Base-by-base conservation (phyloP, 1,284 basidiomycete genomes). In the Boletellus deceptivus region DNA sequence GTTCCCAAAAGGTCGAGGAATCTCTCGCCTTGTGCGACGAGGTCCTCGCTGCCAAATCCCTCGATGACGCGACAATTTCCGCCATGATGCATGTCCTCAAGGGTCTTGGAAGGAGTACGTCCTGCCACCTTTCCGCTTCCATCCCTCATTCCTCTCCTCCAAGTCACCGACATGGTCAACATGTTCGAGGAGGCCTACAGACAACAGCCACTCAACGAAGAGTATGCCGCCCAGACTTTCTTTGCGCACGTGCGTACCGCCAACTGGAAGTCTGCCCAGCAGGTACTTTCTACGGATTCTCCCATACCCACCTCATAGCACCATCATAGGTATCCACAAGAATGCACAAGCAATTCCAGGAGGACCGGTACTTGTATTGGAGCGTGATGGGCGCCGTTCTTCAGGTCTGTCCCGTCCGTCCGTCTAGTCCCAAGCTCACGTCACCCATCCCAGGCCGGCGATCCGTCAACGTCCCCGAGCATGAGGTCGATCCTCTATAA, bases 181-280 rank as follows among this genome's bases (percentile, higher is more conserved):
- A 89, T 91, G 86, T 91, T 85, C 58, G 89, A 91, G 55, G 83
- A 87, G 45, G 89, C 88, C 3, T 89, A 80, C 71, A 88, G 86
- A 67, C 79, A 84, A 55, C 79, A 86, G 50, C 90, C 92, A 16
- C 65, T 70, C 7, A 91, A 91, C 62, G 89, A 93, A 63, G 89
- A 92, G 49, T 78, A 93, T 6, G 88, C 85, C 13, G 76, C 78
- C 18, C 89, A 93, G 63, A 86, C 88, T 0, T 93, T 93, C 73
- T 83, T 90, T 61, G 87, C 89, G 36, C 88, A 91, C 60, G 80
- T 86, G 25, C 80, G 88, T 56, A 81, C 84, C 34, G 76, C 77
- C 8, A 84, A 87, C 55, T 91, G 89, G 89, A 90, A 89, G 67
- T 78, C 82, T 41, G 87, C 87, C 24, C 89, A 91, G 67, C 83